A percentile compares a stretch with the other conserved stretches of the same genome.
phyloP scores from a whole-genome alignment of 768 basidiomycete genomes.

The Collybia nuda region DNA sequence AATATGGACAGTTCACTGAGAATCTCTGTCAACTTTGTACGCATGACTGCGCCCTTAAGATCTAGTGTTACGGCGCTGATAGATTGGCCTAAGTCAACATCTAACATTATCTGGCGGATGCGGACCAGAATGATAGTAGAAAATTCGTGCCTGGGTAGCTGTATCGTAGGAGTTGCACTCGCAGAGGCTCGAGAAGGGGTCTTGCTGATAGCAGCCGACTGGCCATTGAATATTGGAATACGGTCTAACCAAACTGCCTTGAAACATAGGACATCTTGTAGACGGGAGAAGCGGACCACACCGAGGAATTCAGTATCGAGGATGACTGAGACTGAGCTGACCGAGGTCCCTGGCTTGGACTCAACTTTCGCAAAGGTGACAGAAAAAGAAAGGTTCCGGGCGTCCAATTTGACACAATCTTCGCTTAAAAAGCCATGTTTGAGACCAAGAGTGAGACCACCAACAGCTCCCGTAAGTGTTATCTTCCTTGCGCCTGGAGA shows the following conservation, averaged over 20 bases:
- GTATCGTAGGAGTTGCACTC: conserved; percentile 14
- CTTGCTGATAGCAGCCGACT: conserved; percentile 23
- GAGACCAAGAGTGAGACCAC: conserved; percentile 77
- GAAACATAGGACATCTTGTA: conserved; percentile 93
- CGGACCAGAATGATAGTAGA: conserved; percentile 67
- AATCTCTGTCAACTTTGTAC: conserved; percentile 63
- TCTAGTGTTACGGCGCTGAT: conserved; percentile 73
- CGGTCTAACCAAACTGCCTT: conserved; percentile 94
- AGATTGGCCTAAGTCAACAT: conserved; percentile 83
- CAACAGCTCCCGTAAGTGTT: conserved; percentile 76
- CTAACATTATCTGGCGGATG: conserved; percentile 69
- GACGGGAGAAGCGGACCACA: conserved; percentile 75
- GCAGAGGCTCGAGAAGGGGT: conserved; percentile 17
- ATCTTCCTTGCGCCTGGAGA: conserved; percentile 72
- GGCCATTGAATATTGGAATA: conserved; percentile 70
- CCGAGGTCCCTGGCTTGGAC: conserved; percentile 27
- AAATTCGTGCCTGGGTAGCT: conserved; percentile 39
- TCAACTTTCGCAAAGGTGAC: conserved; percentile 62
- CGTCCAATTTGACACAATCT: conserved; percentile 77
- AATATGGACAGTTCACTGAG: conserved; percentile 64
- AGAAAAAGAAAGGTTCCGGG: conserved; percentile 80
- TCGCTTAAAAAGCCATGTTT: conserved; percentile 86
- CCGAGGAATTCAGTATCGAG: conserved; percentile 87
- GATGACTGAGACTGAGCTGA: conserved; percentile 67
- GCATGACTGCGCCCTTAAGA: conserved; percentile 60